These are phyloP conservation scores for Chimonanthus salicifolius DNA, from an alignment of 164 flowering plant genomes.

Conservation along the genomic window DNA sequence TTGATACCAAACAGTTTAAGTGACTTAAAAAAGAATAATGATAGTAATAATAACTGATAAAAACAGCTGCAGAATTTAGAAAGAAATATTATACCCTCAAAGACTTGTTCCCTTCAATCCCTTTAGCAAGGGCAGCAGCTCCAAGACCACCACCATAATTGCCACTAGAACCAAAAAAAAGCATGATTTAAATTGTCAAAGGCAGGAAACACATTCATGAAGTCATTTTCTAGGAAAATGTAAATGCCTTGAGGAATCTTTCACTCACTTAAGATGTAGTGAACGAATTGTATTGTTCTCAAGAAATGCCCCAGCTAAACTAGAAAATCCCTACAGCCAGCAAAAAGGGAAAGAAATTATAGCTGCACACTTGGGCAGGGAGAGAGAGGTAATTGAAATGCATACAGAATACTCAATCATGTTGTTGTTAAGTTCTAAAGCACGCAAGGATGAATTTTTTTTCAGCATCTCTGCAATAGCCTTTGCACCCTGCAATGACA, in stretches of 20 bases:
- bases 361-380: background rate
- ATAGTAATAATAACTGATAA: background rate
- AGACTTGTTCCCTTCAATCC: constrained; percentile 83
- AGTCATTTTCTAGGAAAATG: background rate
- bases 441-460: constrained; percentile 66
- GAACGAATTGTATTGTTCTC: constrained; percentile 66
- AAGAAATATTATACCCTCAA: constrained; percentile 50
- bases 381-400: background rate
- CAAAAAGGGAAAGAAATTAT: constrained; percentile 11
- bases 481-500: constrained; percentile 74
- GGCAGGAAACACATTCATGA: background rate
- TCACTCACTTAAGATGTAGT: constrained; percentile 77
- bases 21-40: background rate
- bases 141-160: constrained; percentile 98
- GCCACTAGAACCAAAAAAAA: constrained; percentile 47
- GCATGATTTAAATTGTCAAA: background rate
- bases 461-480: constrained; percentile 88
- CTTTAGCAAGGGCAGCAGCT: constrained; percentile 88
- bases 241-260: background rate
- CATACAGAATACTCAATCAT: constrained; percentile 94
- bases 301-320: constrained; percentile 79
- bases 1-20: background rate
- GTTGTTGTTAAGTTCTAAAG: constrained; percentile 85
- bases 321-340: constrained; percentile 86
- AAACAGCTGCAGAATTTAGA: background rate